Evolutionary conservation across 1,284 basidiomycete genomes (phyloP), one percentile per base, ranked within the genome.

Genomic region (Bothia castanella): DNA sequence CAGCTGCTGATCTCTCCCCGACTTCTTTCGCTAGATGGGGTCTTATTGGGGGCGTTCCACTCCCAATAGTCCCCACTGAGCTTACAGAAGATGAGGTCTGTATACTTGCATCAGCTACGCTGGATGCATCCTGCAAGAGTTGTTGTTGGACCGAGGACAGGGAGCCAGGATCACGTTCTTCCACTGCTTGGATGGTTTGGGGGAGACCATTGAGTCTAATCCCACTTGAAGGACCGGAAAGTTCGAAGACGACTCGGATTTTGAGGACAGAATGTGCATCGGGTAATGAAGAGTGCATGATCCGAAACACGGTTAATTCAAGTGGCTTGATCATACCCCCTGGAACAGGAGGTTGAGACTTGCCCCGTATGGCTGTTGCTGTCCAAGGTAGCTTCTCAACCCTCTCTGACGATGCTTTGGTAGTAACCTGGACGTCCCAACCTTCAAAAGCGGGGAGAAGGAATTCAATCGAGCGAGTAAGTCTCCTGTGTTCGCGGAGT

Each of bases 391-490:
- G 79, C 40, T 78, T 76, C 57, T 89, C 82, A 13, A 87, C 83
- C 52, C 79, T 77, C 45, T 87, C 82, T 5, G 83, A 83, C 1
- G 82, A 87, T 23, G 79, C 88, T 62, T 75, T 87, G 51, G 81
- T 84, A 44, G 79, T 80, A 50, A 82, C 74, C 58, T 88, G 89
- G 0, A 96, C 82, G 61, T 97, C 93, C 96, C 96, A 99, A 9
- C 92, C 92, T 58, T 93, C 84, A 5, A 76, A 70, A 1, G 83
- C 78, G 3, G 92, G 88, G 17, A 99, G 69, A 5, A 83, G 72
- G 59, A 90, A 87, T 69, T 97, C 92, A 41, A 97, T 74, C 0
- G 86, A 80, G 27, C 91, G 77, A 13, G 84, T 84, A 16, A 91
- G 72, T 38, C 86, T 76, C 49, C 78, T 73, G 49, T 82, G 76